These are phyloP conservation scores for Talaromyces sp. DNA, from an alignment of 2,329 filamentous ascomycete species.

Conservation along the genomic window DNA sequence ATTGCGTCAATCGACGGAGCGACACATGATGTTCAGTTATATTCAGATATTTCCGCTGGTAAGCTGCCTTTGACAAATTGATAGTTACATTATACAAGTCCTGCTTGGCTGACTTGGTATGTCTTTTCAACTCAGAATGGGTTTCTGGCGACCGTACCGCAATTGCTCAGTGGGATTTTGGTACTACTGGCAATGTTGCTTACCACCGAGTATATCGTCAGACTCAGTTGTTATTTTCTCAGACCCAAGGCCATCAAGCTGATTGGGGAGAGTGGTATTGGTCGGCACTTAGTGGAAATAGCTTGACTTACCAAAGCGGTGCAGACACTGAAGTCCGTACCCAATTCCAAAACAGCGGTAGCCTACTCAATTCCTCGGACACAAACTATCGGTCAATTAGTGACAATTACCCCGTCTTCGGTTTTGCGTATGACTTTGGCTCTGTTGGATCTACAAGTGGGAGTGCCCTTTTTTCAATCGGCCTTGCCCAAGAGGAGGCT, in stretches of 20 bases:
- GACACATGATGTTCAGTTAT: slow-evolving; percentile 62
- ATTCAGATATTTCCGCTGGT: slow-evolving; percentile 67
- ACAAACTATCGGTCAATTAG: slow-evolving; percentile 46
- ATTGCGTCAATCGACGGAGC: slow-evolving; percentile 58
- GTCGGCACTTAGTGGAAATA: slow-evolving; percentile 38
- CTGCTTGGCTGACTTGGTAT: too few relatives aligned
- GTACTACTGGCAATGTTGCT: slow-evolving; percentile 45
- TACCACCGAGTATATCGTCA: slow-evolving; percentile 56
- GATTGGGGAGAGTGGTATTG: slow-evolving; percentile 53
- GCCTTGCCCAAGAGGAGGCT: slow-evolving; percentile 43
- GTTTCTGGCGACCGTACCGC: slow-evolving; percentile 57
- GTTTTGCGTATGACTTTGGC: slow-evolving; percentile 47
- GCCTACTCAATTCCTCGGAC: slow-evolving; percentile 41
- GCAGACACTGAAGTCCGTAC: slow-evolving; percentile 42
- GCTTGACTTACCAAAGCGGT: slow-evolving; percentile 45
- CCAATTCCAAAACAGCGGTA: slow-evolving; percentile 40
- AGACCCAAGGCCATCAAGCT: slow-evolving; percentile 40
- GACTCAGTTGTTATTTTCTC: slow-evolving; percentile 42
- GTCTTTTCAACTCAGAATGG: slow-evolving; percentile 53
- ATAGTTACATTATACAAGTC: too few relatives aligned
- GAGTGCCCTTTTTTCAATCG: slow-evolving; percentile 42
- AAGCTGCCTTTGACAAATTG: slow-evolving; percentile 28
- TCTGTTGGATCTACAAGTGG: slow-evolving; percentile 26
- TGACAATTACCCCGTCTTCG: slow-evolving; percentile 49
- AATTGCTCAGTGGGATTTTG: slow-evolving; percentile 59